phyloP scores from a whole-genome alignment of 1,284 basidiomycete species.

The Trichosporon inkin region DNA sequence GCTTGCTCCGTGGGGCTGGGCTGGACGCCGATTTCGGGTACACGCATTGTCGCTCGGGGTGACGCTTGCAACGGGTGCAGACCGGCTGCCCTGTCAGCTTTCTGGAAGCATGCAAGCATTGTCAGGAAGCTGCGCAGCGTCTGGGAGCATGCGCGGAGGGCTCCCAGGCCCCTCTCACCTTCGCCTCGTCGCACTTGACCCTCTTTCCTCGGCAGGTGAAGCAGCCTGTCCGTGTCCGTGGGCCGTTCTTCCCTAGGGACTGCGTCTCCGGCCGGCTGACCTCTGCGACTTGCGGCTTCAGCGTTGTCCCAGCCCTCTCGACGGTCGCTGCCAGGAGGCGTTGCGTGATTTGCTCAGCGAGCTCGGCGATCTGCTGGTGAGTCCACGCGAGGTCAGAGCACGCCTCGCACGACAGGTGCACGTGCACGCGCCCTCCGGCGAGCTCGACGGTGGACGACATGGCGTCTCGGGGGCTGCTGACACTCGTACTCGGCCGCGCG shows the following conservation, averaged over 20 bases:
- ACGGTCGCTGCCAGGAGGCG: not conserved
- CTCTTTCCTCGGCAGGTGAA: slow-evolving; percentile 20
- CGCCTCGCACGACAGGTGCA: slow-evolving; percentile 12
- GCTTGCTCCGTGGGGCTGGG: not conserved
- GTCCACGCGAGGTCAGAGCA: slow-evolving; percentile 13
- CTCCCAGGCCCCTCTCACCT: not conserved
- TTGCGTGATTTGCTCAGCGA: slow-evolving; percentile 13
- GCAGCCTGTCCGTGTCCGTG: slow-evolving; percentile 18
- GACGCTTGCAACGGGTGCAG: slow-evolving; percentile 17
- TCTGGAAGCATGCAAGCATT: not conserved
- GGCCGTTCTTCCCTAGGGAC: slow-evolving; percentile 19
- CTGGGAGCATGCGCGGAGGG: no score
- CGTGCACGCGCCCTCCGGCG: slow-evolving; percentile 13
- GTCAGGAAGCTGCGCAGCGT: not conserved
- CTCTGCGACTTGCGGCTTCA: not conserved
- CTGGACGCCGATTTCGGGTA: slow-evolving; percentile 12
- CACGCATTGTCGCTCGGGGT: slow-evolving; percentile 19
- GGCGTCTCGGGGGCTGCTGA: not conserved
- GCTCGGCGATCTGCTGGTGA: slow-evolving; percentile 16
- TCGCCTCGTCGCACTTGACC: slow-evolving; percentile 22
- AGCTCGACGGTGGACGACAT: slow-evolving; percentile 12
- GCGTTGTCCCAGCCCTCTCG: not conserved
- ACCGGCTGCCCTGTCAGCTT: slow-evolving; percentile 10
- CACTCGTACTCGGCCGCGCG: not conserved
- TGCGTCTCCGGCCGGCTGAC: not conserved